Percentiles rank a stretch among this genome's conserved stretches.
Evolutionary conservation across 2,329 filamentous ascomycete species (phyloP).

Genomic region (Cercospora brassicicola): DNA sequence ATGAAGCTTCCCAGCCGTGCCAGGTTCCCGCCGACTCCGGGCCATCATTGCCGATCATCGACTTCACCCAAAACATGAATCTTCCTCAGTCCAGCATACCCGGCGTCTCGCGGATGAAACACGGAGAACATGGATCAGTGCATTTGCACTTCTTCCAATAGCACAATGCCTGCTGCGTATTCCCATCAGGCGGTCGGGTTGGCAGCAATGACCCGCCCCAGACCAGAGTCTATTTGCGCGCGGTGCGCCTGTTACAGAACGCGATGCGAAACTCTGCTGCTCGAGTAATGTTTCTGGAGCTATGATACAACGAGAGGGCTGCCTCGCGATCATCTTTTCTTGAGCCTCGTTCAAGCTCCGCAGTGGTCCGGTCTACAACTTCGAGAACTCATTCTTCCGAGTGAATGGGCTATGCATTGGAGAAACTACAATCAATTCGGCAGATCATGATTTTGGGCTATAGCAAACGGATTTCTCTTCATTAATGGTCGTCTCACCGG

Average conservation of each 20-base stretch:
- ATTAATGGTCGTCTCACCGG: constrained; percentile 8
- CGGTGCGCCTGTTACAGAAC: constrained; percentile 9
- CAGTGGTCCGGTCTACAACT: neutral
- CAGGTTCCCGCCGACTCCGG: constrained; percentile 4
- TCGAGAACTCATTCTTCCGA: neutral
- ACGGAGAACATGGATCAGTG: neutral
- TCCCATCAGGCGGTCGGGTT: neutral
- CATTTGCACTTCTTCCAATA: neutral
- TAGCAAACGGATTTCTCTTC: neutral
- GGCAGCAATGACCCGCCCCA: constrained; percentile 1
- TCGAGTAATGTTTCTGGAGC: constrained; percentile 9
- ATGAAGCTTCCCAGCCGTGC: neutral
- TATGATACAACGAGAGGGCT: constrained; percentile 9
- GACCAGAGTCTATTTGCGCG: neutral
- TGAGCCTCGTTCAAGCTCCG: neutral
- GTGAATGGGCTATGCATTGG: constrained; percentile 3
- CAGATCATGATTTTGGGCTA: neutral
- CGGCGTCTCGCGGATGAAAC: constrained; percentile 3
- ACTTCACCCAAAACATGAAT: constrained; percentile 2
- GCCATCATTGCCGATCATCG: constrained; percentile 2
- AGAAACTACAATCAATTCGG: neutral
- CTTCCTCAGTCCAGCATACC: constrained; percentile 3
- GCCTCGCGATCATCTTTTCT: neutral
- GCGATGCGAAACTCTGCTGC: constrained; percentile 12
- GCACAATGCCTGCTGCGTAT: neutral